Evolutionary conservation across 2,329 filamentous ascomycete species (phyloP).

Genomic region (Colletotrichum horii): DNA sequence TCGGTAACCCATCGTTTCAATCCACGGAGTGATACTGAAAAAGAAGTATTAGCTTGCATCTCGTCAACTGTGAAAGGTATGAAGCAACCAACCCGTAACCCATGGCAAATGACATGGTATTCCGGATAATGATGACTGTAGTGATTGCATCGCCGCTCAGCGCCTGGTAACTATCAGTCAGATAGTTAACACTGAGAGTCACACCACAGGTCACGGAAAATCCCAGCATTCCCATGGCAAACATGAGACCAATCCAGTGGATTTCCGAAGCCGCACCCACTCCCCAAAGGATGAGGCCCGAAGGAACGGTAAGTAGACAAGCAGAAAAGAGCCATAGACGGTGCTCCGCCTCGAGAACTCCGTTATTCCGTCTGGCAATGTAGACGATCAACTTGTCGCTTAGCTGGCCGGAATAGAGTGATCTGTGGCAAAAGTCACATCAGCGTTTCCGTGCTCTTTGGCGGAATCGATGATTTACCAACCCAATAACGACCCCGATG

Average conservation of each 20-base stretch:
- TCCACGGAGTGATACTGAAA: neutral
- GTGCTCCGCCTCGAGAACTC: neutral
- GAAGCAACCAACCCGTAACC: neutral
- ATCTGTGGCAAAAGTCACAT: neutral
- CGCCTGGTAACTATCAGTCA: neutral
- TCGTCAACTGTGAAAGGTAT: neutral
- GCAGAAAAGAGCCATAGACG: neutral
- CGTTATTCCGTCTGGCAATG: neutral
- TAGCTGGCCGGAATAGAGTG: neutral
- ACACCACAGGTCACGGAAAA: neutral
- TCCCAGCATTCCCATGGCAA: neutral
- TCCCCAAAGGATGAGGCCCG: neutral
- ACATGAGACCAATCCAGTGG: neutral
- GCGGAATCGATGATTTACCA: too few species aligned
- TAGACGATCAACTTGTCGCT: neutral
- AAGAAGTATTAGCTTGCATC: too few species aligned
- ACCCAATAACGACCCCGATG: too few species aligned
- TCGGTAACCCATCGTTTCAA: neutral
- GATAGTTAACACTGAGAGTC: neutral
- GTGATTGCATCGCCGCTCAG: neutral
- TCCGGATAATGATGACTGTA: neutral
- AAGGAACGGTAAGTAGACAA: neutral
- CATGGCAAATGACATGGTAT: neutral
- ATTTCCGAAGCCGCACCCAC: neutral
- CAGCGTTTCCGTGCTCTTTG: neutral